Conservation (phyloP, 176 grass and related monocot species). For the Secale cereale region DNA sequence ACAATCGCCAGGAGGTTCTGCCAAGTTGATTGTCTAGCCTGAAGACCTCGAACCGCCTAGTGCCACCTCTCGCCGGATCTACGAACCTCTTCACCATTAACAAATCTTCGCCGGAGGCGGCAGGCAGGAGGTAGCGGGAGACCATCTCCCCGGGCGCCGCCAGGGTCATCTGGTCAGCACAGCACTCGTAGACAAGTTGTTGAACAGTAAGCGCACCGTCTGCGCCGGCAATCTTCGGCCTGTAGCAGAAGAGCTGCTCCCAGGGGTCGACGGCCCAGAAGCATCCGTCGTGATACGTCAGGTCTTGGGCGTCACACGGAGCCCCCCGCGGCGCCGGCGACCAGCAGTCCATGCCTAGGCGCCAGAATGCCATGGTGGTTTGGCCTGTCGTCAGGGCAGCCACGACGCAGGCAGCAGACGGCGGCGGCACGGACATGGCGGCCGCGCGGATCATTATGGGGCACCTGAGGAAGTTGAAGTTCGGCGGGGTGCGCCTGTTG, state of each 20-base stretch:
- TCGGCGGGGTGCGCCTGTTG: no score
- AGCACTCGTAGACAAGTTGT: no score
- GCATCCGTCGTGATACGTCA: not conserved
- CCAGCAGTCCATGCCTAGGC: not conserved
- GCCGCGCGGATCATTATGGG: no score
- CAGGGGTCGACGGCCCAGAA: not conserved
- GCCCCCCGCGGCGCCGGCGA: not conserved
- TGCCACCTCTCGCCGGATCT: not conserved
- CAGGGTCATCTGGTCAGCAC: no score
- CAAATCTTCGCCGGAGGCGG: not conserved
- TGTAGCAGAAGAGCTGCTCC: not conserved
- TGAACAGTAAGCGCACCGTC: no score
- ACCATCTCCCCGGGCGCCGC: not conserved
- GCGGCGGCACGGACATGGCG: not conserved
- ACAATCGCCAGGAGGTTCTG: not conserved
- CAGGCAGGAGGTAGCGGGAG: not conserved
- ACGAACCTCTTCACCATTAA: not conserved
- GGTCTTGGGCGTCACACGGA: not conserved
- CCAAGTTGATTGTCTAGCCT: not conserved
- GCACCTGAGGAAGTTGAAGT: no score
- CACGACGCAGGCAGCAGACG: not conserved
- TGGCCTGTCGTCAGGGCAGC: not conserved
- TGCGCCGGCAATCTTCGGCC: no score
- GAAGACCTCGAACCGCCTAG: not conserved
- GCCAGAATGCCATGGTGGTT: constrained; percentile 11